phyloP scores from a whole-genome alignment of 805 yeast genomes.

The Candida boleticola region DNA sequence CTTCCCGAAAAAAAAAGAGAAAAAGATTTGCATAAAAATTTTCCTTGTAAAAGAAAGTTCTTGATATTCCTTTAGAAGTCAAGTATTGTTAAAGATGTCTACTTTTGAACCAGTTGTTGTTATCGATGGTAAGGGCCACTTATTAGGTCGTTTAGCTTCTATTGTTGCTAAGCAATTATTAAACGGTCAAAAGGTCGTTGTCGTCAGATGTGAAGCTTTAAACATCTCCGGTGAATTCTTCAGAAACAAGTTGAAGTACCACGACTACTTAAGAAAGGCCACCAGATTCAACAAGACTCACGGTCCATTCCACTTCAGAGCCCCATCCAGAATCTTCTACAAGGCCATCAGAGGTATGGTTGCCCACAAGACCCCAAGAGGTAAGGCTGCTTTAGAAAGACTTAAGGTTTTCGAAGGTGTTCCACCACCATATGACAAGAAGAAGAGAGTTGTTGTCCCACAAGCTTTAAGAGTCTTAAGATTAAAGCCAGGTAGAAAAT shows the following conservation, averaged over 20 bases:
- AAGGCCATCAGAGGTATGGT: conserved; percentile 99
- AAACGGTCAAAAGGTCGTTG: conserved; percentile 96
- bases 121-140: conserved; percentile 99
- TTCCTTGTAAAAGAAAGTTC: background rate
- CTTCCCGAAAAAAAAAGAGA: background rate
- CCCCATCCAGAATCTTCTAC: conserved; percentile 99
- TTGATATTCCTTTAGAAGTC: conserved; percentile 1
- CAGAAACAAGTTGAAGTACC: conserved; percentile 99
- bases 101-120: conserved; percentile 96
- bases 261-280: conserved; percentile 99
- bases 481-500: conserved; percentile 99
- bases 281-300: conserved; percentile 97
- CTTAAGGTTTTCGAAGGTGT: conserved; percentile 99
- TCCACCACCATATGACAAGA: conserved; percentile 99
- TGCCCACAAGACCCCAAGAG: conserved; percentile 99
- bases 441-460: conserved; percentile 99
- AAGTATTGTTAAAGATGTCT: conserved; percentile 50
- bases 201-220: conserved; percentile 96
- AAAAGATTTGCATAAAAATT: conserved; percentile 1
- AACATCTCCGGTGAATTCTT: conserved; percentile 99
- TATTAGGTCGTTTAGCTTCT: conserved; percentile 99
- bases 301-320: conserved; percentile 99
- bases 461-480: conserved; percentile 99
- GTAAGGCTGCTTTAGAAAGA: conserved; percentile 99
- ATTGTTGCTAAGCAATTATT: conserved; percentile 97